These are phyloP conservation scores for Rhinocladiella mackenziei DNA, from an alignment of 2,329 filamentous ascomycete species.

Conservation along the genomic window DNA sequence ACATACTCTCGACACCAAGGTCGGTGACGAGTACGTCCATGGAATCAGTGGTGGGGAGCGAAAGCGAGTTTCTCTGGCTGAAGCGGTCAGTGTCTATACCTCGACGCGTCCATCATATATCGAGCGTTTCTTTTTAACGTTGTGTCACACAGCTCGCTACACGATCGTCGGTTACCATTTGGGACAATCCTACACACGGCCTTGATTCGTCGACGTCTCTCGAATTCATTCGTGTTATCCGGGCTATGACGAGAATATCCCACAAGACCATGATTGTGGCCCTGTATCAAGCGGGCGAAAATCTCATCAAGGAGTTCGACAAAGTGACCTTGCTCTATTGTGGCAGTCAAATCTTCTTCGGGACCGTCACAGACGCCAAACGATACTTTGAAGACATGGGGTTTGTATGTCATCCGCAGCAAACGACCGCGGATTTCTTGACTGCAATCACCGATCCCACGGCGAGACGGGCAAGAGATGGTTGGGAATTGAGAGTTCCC, in stretches of 20 bases:
- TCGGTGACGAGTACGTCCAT: slow-evolving; percentile 48
- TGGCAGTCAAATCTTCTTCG: slow-evolving; percentile 73
- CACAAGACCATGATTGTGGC: slow-evolving; percentile 51
- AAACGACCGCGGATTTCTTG: slow-evolving; percentile 67
- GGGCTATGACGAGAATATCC: slow-evolving; percentile 47
- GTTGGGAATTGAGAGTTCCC: too few species aligned
- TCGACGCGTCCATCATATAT: too few species aligned
- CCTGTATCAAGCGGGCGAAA: slow-evolving; percentile 54
- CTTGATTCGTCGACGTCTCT: slow-evolving; percentile 55
- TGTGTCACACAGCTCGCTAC: too few species aligned
- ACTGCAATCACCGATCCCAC: slow-evolving; percentile 63
- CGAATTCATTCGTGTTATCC: slow-evolving; percentile 53
- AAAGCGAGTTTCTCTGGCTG: slow-evolving; percentile 43
- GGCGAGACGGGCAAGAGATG: not conserved
- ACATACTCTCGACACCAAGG: slow-evolving; percentile 49
- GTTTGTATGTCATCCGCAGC: slow-evolving; percentile 62
- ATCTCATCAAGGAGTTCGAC: slow-evolving; percentile 61
- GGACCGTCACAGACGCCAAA: slow-evolving; percentile 56
- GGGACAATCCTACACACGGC: slow-evolving; percentile 47
- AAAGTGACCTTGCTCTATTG: slow-evolving; percentile 71
- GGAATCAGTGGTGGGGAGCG: slow-evolving; percentile 53
- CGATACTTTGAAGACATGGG: slow-evolving; percentile 65
- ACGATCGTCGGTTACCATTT: slow-evolving; percentile 38
- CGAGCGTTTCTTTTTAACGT: too few species aligned
- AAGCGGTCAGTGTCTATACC: too few species aligned